These are phyloP conservation scores for Santalum album DNA, from an alignment of 164 flowering plant genomes.

Conservation along the genomic window DNA sequence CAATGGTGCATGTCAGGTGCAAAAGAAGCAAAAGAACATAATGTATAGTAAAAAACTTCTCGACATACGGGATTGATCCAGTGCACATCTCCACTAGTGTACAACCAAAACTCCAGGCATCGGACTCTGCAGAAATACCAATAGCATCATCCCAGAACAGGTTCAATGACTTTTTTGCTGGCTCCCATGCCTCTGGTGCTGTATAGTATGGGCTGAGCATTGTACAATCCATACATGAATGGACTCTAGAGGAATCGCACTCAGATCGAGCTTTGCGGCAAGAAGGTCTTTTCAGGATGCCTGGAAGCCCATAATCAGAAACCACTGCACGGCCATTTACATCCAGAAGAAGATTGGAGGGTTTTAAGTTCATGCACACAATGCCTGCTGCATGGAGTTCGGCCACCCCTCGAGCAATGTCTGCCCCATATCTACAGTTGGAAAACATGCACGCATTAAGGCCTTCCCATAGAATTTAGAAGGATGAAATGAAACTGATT, in stretches of 20 bases:
- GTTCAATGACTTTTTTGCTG: conserved; percentile 73
- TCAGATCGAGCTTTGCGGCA: conserved; percentile 78
- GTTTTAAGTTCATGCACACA: conserved; percentile 91
- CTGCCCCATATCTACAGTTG: conserved; percentile 84
- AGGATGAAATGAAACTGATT: too few relatives aligned
- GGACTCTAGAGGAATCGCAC: conserved; percentile 56
- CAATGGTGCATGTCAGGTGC: neutral
- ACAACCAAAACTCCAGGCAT: conserved; percentile 99
- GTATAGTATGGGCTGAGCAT: conserved; percentile 91
- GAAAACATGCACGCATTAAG: too few relatives aligned
- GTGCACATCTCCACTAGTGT: conserved; percentile 99
- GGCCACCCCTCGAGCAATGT: conserved; percentile 95
- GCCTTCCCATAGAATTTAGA: too few relatives aligned
- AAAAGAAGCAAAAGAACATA: conserved; percentile 2
- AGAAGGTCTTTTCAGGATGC: conserved; percentile 71
- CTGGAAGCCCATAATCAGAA: conserved; percentile 94
- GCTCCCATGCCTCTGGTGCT: conserved; percentile 99
- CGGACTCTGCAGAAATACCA: conserved; percentile 90
- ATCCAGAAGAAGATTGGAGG: conserved; percentile 95
- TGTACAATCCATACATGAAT: conserved; percentile 95
- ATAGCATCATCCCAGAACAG: conserved; percentile 91
- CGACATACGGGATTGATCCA: conserved; percentile 88
- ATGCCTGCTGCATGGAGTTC: conserved; percentile 99
- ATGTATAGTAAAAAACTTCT: neutral
- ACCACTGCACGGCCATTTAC: conserved; percentile 84